Percentiles rank a stretch among this genome's conserved stretches.
These are phyloP conservation scores for Globisporangium okanoganense DNA, from an alignment of 352 stramenopile genomes.

Conservation along the genomic window DNA sequence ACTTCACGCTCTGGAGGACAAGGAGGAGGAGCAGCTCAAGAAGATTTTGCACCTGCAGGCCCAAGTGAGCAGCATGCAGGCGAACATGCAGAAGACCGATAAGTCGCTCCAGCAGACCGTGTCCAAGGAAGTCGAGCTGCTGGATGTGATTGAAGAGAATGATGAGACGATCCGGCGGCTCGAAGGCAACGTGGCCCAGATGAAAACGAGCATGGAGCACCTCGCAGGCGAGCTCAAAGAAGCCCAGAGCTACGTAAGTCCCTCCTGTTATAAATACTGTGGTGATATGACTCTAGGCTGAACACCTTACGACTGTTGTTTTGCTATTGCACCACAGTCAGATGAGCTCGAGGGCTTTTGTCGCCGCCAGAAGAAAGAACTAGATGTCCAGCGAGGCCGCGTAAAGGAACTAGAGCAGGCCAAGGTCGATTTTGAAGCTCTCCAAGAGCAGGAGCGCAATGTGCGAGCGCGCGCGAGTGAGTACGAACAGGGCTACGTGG, in stretches of 20 bases:
- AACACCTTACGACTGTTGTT: neutral
- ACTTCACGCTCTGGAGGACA: slow-evolving; percentile 15
- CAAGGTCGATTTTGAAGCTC: slow-evolving; percentile 25
- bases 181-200: slow-evolving; percentile 24
- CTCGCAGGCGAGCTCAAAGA: slow-evolving; percentile 50
- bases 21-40: slow-evolving; percentile 27
- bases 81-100: slow-evolving; percentile 14
- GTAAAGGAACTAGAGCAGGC: slow-evolving; percentile 27
- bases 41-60: slow-evolving; percentile 27
- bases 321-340: slow-evolving; percentile 17
- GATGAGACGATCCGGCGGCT: slow-evolving; percentile 24
- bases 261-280: neutral
- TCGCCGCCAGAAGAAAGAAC: slow-evolving; percentile 29
- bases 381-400: slow-evolving; percentile 24
- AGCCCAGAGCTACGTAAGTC: slow-evolving; percentile 43
- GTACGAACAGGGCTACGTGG: slow-evolving; percentile 69
- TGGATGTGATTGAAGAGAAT: slow-evolving; percentile 21
- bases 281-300: neutral
- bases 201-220: slow-evolving; percentile 35
- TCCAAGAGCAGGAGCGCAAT: slow-evolving; percentile 40
- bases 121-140: slow-evolving; percentile 26
- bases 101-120: slow-evolving; percentile 23
- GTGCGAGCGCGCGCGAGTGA: slow-evolving; percentile 38
- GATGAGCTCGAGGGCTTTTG: slow-evolving; percentile 39
- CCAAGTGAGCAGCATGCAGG: slow-evolving; percentile 25